Evolutionary conservation across 768 basidiomycete genomes (phyloP).

Genomic region (Pulveroboletus sp.): DNA sequence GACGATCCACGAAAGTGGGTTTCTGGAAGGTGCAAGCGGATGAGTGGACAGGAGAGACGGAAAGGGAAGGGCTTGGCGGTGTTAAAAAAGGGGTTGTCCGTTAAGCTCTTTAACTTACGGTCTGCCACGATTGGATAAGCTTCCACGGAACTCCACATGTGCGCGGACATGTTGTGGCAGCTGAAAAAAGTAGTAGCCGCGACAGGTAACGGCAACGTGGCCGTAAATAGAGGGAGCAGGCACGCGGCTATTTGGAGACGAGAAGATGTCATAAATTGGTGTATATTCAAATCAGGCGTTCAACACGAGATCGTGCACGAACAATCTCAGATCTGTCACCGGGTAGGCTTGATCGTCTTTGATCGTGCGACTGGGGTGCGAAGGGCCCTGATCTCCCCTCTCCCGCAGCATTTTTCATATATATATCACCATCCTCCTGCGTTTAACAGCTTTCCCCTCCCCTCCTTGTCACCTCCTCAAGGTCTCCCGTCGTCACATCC

Average conservation of each 20-base stretch:
- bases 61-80: slow-evolving; percentile 18
- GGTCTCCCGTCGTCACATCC: slow-evolving; percentile 19
- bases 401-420: slow-evolving; percentile 43
- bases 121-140: slow-evolving; percentile 34
- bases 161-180: slow-evolving; percentile 34
- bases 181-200: slow-evolving; percentile 36
- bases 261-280: slow-evolving; percentile 32
- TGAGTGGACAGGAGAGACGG: slow-evolving; percentile 14
- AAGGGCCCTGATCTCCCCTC: slow-evolving; percentile 42
- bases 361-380: slow-evolving; percentile 55
- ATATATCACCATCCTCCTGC: slow-evolving; percentile 50
- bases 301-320: slow-evolving; percentile 38
- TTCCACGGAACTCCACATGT: slow-evolving; percentile 35
- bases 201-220: slow-evolving; percentile 47
- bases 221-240: slow-evolving; percentile 41
- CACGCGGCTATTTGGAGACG: slow-evolving; percentile 54
- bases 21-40: slow-evolving; percentile 3
- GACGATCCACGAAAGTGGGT: slow-evolving; percentile 23
- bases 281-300: slow-evolving; percentile 36
- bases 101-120: slow-evolving; percentile 43
- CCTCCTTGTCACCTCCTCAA: slow-evolving; percentile 38
- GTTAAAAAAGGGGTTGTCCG: slow-evolving; percentile 32
- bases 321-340: slow-evolving; percentile 36
- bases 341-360: slow-evolving; percentile 53
- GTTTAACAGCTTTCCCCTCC: slow-evolving; percentile 45